Evolutionary conservation across 75 land plant genomes (phyloP), one percentile per base, ranked within the genome.

Genomic region (Cunninghamia lanceolata): DNA sequence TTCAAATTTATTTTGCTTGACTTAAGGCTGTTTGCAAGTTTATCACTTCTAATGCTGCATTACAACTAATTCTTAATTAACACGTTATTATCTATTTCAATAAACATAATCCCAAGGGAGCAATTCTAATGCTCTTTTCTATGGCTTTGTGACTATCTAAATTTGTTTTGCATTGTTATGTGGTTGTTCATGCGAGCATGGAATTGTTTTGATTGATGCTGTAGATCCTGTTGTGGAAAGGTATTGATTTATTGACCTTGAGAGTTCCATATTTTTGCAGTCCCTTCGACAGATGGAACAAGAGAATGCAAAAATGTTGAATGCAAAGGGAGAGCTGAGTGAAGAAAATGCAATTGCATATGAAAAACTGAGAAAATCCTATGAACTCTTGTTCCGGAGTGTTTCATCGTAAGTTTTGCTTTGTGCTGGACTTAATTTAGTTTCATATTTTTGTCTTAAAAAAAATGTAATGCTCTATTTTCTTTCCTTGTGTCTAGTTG

Each of bases 251-350:
- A 4, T 80, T 80, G 82, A 80, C 16, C 3, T 83, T 35, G 3
- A 40, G 66, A 21, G 54, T 78, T 38, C 82, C 47, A 54, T 47
- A 53, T 34, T 83, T 47, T 39, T 34, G 38, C 89, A 98, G 99
- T 91, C 95, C 30, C 92, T 98, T 75, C 92, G 96, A 28, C 99
- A 94, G 79, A 86, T 98, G 96, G 99, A 98, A 86, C 91, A 92
- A 85, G 99, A 98, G 82, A 98, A 98, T 92, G 90, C 95, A 83
- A 96, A 96, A 54, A 93, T 95, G 86, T 87, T 98, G 56, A 95
- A 95, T 94, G 96, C 99, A n/a, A 96, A 95, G 87, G 99, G 99
- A 63, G 99, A 98, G 87, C 95, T 98, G 19, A 96, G 93, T 91
- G 99, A 98, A 38, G 99, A 98, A 88, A 96, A 93, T 93, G 93